Conservation (phyloP, 1,284 basidiomycete species). For the Puccinia hordei region DNA sequence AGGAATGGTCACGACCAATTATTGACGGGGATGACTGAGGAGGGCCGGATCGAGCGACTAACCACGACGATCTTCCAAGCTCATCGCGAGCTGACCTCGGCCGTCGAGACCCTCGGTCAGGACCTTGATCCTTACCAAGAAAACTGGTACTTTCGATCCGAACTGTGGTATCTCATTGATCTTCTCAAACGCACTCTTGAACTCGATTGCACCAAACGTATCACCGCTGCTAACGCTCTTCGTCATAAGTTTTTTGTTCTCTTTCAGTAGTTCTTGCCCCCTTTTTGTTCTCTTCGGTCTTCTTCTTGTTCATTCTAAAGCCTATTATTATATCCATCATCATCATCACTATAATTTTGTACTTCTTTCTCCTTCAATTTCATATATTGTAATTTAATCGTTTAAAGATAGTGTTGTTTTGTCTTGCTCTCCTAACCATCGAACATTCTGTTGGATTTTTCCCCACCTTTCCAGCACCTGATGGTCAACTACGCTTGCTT, state of each 20-base stretch:
- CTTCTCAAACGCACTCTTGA: slow-evolving; percentile 72
- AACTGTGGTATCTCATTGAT: slow-evolving; percentile 70
- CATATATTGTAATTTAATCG: too few relatives aligned
- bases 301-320: neutral
- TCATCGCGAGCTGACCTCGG: slow-evolving; percentile 51
- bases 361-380: too few relatives aligned
- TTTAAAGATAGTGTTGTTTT: too few relatives aligned
- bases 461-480: too few relatives aligned
- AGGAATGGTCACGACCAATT: slow-evolving; percentile 54
- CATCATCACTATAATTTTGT: neutral
- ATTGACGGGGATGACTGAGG: neutral
- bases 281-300: neutral
- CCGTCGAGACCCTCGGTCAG: slow-evolving; percentile 23
- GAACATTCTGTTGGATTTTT: too few relatives aligned
- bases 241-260: slow-evolving; percentile 72
- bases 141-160: slow-evolving; percentile 63
- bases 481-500: too few relatives aligned
- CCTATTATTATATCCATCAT: neutral
- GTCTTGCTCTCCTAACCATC: too few relatives aligned
- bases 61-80: slow-evolving; percentile 42
- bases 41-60: slow-evolving; percentile 56
- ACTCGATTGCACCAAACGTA: slow-evolving; percentile 72
- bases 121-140: slow-evolving; percentile 46
- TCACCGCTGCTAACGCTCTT: slow-evolving; percentile 74
- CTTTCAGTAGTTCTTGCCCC: neutral